phyloP scores from a whole-genome alignment of 345 rosid genomes.

The Clausena lansium region DNA sequence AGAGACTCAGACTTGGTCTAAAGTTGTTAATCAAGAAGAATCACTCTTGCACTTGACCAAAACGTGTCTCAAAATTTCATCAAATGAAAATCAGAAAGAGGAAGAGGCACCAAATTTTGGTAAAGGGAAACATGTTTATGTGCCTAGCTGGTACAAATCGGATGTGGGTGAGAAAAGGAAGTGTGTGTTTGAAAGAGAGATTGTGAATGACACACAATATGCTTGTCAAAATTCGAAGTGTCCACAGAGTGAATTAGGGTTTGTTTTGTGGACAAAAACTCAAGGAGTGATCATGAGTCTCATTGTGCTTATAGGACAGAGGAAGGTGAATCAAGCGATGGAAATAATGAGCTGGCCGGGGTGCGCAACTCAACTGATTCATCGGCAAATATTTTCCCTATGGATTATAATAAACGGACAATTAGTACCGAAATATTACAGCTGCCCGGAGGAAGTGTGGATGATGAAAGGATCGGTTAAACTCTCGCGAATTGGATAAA shows the following conservation, averaged over 20 bases:
- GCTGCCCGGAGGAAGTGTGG: background rate
- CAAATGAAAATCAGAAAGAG: conserved; percentile 15
- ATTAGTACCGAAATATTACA: background rate
- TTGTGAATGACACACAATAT: conserved; percentile 9
- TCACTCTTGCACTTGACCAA: conserved; percentile 22
- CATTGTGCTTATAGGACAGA: conserved; percentile 18
- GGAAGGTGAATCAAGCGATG: conserved; percentile 16
- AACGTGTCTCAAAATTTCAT: conserved; percentile 38
- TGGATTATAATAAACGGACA: background rate
- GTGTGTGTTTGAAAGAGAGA: conserved; percentile 15
- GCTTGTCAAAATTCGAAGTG: conserved; percentile 34
- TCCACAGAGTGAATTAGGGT: conserved; percentile 25
- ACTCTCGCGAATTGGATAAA: conserved; percentile 18
- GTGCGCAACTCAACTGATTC: background rate
- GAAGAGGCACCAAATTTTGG: background rate
- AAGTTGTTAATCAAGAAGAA: conserved; percentile 59
- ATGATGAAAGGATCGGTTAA: background rate
- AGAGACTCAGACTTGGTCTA: conserved; percentile 59
- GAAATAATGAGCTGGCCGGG: background rate
- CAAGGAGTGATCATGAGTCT: conserved; percentile 42
- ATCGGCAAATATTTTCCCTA: background rate
- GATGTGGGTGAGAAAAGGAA: conserved; percentile 23
- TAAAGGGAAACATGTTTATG: background rate
- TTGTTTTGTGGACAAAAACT: conserved; percentile 37
- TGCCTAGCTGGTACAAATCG: background rate